Conservation (phyloP, 1,139 yeast species). For the Oligophagozyma castellii region DNA sequence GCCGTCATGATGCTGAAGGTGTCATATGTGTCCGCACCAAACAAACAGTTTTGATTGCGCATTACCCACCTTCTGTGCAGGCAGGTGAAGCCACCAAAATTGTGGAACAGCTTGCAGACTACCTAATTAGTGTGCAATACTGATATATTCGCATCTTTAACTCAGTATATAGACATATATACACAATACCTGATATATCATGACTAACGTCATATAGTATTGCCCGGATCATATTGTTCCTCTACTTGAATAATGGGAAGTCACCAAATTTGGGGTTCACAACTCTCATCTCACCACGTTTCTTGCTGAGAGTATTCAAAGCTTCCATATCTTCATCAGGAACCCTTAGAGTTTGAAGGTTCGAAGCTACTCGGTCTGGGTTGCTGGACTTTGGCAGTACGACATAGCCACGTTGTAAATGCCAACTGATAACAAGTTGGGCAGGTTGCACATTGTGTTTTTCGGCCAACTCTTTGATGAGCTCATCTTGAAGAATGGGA, state of each 20-base stretch:
- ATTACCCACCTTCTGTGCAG: conserved; percentile 79
- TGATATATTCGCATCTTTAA: conserved; percentile 25
- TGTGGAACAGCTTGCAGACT: conserved; percentile 91
- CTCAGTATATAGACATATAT: neutral
- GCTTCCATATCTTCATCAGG: conserved; percentile 39
- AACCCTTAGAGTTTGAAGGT: conserved; percentile 37
- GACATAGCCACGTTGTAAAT: conserved; percentile 49
- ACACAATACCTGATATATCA: neutral
- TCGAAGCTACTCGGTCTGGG: conserved; percentile 42
- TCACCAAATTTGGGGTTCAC: conserved; percentile 31
- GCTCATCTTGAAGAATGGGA: conserved; percentile 41
- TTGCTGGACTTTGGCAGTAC: conserved; percentile 62
- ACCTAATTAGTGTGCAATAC: conserved; percentile 76
- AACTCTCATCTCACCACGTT: conserved; percentile 38
- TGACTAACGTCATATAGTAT: neutral
- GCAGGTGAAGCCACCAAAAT: conserved; percentile 93
- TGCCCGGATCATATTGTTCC: neutral
- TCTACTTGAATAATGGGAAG: conserved; percentile 18
- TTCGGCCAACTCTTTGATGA: conserved; percentile 37
- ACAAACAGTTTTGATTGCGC: conserved; percentile 88
- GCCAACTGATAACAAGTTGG: conserved; percentile 56
- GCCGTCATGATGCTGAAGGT: conserved; percentile 80
- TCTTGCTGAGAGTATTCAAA: conserved; percentile 33
- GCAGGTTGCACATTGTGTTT: conserved; percentile 44
- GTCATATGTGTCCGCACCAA: conserved; percentile 83